Evolutionary conservation across 2,329 filamentous ascomycete species (phyloP).

Genomic region (Zymoseptoria brevis): DNA sequence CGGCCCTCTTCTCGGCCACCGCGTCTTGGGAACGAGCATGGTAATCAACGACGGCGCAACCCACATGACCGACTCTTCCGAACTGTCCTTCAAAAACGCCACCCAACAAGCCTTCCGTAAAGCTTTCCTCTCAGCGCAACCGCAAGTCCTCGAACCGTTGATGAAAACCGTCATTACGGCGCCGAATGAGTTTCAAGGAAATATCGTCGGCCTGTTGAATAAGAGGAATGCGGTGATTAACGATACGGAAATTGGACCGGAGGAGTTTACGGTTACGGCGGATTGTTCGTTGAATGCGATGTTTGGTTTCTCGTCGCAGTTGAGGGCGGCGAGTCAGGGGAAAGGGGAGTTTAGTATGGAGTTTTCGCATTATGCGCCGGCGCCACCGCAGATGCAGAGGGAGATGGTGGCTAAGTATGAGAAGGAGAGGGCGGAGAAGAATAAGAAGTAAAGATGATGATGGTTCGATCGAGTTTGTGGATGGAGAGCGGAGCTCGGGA

Average conservation of each 20-base stretch:
- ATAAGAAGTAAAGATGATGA: slow-evolving; percentile 44
- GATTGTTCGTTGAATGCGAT: slow-evolving; percentile 94
- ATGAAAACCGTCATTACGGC: slow-evolving; percentile 98
- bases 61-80: slow-evolving; percentile 94
- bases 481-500: too few relatives aligned
- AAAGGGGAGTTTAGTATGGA: slow-evolving; percentile 99
- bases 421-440: slow-evolving; percentile 57
- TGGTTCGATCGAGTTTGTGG: too few relatives aligned
- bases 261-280: slow-evolving; percentile 87
- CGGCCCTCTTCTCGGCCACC: slow-evolving; percentile 86
- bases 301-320: slow-evolving; percentile 91
- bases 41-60: slow-evolving; percentile 92
- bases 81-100: slow-evolving; percentile 90
- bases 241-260: slow-evolving; percentile 86
- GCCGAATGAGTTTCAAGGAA: slow-evolving; percentile 94
- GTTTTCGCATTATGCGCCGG: slow-evolving; percentile 89
- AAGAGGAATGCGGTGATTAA: slow-evolving; percentile 93
- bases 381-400: slow-evolving; percentile 81
- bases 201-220: slow-evolving; percentile 88
- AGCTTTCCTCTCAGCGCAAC: slow-evolving; percentile 72
- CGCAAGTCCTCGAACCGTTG: slow-evolving; percentile 82
- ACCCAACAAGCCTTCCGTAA: slow-evolving; percentile 96
- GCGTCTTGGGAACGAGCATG: slow-evolving; percentile 83
- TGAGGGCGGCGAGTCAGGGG: slow-evolving; percentile 89
- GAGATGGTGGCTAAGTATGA: slow-evolving; percentile 61